Base-by-base conservation (phyloP, 768 basidiomycete genomes). In the Tulasnella calospora region DNA sequence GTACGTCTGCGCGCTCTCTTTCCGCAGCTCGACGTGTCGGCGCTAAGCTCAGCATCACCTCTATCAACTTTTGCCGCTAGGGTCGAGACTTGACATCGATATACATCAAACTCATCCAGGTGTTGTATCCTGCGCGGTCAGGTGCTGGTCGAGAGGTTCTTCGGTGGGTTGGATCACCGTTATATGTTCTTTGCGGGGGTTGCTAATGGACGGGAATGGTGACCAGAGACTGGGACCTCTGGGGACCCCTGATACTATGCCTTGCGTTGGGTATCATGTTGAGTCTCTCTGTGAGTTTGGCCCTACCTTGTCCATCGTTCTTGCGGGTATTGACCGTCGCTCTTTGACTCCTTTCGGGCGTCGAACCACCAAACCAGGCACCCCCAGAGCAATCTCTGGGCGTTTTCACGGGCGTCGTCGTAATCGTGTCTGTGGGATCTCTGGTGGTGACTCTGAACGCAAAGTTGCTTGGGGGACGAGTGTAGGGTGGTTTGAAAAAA, bases 361-460 rank as follows among this genome's bases (percentile, higher is more conserved):
- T 71, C n/a, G 41, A 9, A 44, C 71, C 19, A 19, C 27, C 21
- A n/a, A 71, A 55, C 77, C 81, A 96, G 96, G 94, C 97, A 3
- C 93, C 96, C 8, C 84, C 89, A 35, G 87, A 88, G 15, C 96
- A 98, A 83, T 90, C 94, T 0, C 88, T 99, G 19, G 92, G 91
- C 15, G 90, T 97, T 55, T 99, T 99, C 85, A 96, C 96, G 0
- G 92, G 91, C 78, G 95, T 98, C n/a, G 90, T 99, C 61, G 95
- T 93, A 23, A 92, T 98, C 76, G 92, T 97, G 79, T 95, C 94
- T 5, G 82, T 98, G 17, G 97, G 97, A 6, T 95, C 96, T 19
- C 86, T 98, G 40, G 89, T 92, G 0, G 95, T 99, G 10, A 98
- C 97, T 0, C 86, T 99, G n/a, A 97, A 99, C 84, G 94, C 96